phyloP scores from a whole-genome alignment of 2,329 filamentous ascomycete species.

The Diplodia intermedia region DNA sequence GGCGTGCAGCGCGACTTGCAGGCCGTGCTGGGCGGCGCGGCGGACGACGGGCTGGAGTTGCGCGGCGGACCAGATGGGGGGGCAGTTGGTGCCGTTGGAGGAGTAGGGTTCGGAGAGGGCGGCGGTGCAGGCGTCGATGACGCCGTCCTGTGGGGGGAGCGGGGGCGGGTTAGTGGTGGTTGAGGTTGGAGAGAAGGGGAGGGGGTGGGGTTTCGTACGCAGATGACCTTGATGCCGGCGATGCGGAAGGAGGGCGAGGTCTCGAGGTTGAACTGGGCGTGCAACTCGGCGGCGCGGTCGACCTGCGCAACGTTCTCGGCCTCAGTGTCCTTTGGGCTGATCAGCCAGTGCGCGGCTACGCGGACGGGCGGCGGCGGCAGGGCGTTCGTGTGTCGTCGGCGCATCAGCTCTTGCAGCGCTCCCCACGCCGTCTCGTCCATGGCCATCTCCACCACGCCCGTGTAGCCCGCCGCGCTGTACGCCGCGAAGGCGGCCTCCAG shows the following conservation, averaged over 20 bases:
- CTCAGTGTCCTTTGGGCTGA: conserved; percentile 55
- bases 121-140: conserved; percentile 70
- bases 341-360: conserved; percentile 64
- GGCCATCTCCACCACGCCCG: conserved; percentile 65
- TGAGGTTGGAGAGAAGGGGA: background rate
- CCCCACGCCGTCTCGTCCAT: conserved; percentile 65
- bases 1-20: conserved; percentile 70
- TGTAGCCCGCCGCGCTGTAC: conserved; percentile 61
- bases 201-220: conserved; percentile 36
- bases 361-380: conserved; percentile 51
- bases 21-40: conserved; percentile 59
- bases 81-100: conserved; percentile 52
- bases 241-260: conserved; percentile 59
- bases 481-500: conserved; percentile 56
- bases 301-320: conserved; percentile 58
- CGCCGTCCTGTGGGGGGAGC: conserved; percentile 56
- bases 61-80: conserved; percentile 61
- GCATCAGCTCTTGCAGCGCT: conserved; percentile 46
- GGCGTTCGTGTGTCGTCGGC: conserved; percentile 36
- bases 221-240: conserved; percentile 69
- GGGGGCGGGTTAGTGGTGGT: background rate
- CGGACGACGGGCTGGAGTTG: conserved; percentile 62
- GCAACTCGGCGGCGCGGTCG: conserved; percentile 59
- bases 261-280: conserved; percentile 52
- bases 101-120: conserved; percentile 66